These are phyloP conservation scores for Yamadazyma kanchanaburiensis DNA, from an alignment of 1,139 yeast species.

Conservation along the genomic window DNA sequence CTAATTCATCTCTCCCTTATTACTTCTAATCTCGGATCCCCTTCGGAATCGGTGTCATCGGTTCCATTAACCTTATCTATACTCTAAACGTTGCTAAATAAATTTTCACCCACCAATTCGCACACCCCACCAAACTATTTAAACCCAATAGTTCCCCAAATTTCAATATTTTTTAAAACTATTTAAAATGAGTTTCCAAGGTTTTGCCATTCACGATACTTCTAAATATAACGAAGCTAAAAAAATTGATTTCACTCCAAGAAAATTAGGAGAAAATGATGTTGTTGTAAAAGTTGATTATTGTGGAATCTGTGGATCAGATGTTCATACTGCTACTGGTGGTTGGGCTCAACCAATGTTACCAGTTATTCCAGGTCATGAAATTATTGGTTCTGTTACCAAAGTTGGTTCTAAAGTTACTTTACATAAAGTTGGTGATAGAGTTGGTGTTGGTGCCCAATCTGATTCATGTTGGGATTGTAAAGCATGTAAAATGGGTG, in stretches of 20 bases:
- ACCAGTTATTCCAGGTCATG: conserved; percentile 39
- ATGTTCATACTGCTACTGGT: conserved; percentile 46
- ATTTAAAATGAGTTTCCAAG: conserved; percentile 5
- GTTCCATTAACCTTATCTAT: no score
- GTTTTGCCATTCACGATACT: conserved; percentile 15
- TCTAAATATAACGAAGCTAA: conserved; percentile 42
- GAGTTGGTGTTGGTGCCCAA: conserved; percentile 61
- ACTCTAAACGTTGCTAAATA: no score
- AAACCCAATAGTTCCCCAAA: no score
- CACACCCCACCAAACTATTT: no score
- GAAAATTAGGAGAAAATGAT: conserved; percentile 35
- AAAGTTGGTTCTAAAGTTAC: conserved; percentile 45
- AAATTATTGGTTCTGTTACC: conserved; percentile 50
- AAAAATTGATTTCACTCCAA: conserved; percentile 38
- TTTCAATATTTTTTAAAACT: no score
- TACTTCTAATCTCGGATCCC: no score
- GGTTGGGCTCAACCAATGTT: conserved; percentile 27
- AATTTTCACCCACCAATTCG: no score
- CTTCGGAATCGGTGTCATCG: no score
- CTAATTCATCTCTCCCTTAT: no score
- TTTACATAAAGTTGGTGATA: conserved; percentile 46
- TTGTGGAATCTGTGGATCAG: conserved; percentile 64
- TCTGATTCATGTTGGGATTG: conserved; percentile 45
- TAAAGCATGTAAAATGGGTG: conserved; percentile 37
- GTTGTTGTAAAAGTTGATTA: conserved; percentile 46